Percentiles rank a stretch among this genome's conserved stretches.
Evolutionary conservation across 2,329 filamentous ascomycete species (phyloP).

Genomic region (Aspergillus candidus): DNA sequence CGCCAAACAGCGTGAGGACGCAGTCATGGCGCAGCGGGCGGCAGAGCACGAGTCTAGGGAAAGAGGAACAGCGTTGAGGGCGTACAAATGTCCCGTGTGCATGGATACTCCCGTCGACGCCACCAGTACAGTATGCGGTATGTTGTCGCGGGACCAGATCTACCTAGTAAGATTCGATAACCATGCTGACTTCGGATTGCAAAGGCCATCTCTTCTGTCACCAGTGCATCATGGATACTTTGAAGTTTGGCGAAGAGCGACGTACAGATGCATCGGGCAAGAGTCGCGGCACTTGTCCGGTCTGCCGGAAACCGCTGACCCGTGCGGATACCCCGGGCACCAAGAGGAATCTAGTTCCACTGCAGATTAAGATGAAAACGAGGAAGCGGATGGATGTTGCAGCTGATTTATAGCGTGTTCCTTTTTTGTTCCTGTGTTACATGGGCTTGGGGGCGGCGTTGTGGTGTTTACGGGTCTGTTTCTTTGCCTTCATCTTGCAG

Average conservation of each 20-base stretch:
- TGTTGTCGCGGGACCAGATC: conserved; percentile 15
- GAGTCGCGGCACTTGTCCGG: conserved; percentile 38
- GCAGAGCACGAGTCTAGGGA: conserved; percentile 19
- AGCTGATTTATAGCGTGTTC: too few relatives aligned
- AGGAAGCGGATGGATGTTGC: conserved; percentile 16
- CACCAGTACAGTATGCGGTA: conserved; percentile 56
- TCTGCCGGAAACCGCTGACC: conserved; percentile 39
- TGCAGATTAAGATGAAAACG: conserved; percentile 33
- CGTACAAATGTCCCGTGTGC: conserved; percentile 56
- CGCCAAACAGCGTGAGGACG: conserved; percentile 49
- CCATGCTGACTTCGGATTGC: neutral
- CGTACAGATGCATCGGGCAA: conserved; percentile 30
- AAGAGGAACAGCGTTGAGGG: conserved; percentile 38
- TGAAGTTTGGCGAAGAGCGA: conserved; percentile 51
- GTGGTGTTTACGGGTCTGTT: too few relatives aligned
- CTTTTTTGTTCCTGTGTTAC: too few relatives aligned
- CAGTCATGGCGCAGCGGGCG: conserved; percentile 42
- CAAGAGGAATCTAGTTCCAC: conserved; percentile 32
- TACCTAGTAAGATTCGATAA: too few relatives aligned
- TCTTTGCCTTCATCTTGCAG: too few relatives aligned
- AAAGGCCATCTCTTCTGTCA: conserved; percentile 60
- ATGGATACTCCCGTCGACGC: conserved; percentile 57
- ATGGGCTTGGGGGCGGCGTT: too few relatives aligned
- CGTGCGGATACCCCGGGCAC: conserved; percentile 31
- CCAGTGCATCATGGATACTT: conserved; percentile 55